A percentile compares a stretch with the other conserved stretches of the same genome.
These are phyloP conservation scores for Candida easanensis DNA, from an alignment of 805 yeast species.

Conservation along the genomic window DNA sequence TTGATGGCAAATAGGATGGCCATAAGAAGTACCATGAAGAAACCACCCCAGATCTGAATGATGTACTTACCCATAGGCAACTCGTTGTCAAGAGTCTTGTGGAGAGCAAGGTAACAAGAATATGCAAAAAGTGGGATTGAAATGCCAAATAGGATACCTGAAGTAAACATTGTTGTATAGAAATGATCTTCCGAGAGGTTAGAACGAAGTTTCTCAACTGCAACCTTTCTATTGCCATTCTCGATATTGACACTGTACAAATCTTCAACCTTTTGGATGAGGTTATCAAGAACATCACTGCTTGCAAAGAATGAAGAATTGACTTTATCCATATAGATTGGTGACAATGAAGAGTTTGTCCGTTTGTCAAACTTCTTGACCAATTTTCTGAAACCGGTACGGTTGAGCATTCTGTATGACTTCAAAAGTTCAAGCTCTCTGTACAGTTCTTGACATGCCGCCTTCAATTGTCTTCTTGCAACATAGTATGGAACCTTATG, in stretches of 20 bases:
- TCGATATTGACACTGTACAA: slow-evolving; percentile 65
- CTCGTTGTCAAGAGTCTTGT: slow-evolving; percentile 36
- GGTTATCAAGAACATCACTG: slow-evolving; percentile 64
- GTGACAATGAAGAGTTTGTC: slow-evolving; percentile 41
- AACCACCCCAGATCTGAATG: slow-evolving; percentile 93
- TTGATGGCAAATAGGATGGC: slow-evolving; percentile 63
- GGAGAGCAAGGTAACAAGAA: slow-evolving; percentile 52
- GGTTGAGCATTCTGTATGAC: slow-evolving; percentile 71
- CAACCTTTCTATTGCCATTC: slow-evolving; percentile 66
- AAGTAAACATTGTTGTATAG: slow-evolving; percentile 45
- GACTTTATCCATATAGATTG: slow-evolving; percentile 54
- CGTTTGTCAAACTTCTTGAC: slow-evolving; percentile 88
- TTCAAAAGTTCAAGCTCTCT: slow-evolving; percentile 66
- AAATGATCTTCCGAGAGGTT: slow-evolving; percentile 36
- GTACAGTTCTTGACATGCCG: slow-evolving; percentile 70
- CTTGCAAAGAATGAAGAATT: slow-evolving; percentile 56
- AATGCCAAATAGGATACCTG: slow-evolving; percentile 71
- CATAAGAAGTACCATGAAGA: slow-evolving; percentile 62
- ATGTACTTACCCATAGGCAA: slow-evolving; percentile 58
- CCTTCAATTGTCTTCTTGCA: slow-evolving; percentile 66
- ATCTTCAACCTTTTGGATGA: slow-evolving; percentile 63
- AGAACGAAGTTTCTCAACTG: slow-evolving; percentile 61
- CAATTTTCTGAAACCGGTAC: slow-evolving; percentile 87
- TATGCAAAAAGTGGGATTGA: slow-evolving; percentile 65
- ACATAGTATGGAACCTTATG: slow-evolving; percentile 54